Evolutionary conservation across 768 basidiomycete species (phyloP).

Genomic region (Russula ochroleuca): DNA sequence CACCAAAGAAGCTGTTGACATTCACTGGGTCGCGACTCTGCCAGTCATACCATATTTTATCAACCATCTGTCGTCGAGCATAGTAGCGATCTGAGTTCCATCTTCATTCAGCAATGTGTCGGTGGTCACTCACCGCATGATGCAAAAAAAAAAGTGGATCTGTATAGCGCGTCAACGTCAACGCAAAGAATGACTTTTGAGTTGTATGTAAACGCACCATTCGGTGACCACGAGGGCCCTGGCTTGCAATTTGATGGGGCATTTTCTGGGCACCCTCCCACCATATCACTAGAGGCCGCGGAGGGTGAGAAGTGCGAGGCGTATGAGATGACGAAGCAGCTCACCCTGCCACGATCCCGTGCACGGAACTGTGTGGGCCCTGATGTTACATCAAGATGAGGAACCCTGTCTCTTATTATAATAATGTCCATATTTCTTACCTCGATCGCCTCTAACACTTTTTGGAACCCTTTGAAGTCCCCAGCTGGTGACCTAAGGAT

Average conservation of each 20-base stretch:
- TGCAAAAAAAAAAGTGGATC: slow-evolving; percentile 39
- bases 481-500: slow-evolving; percentile 32
- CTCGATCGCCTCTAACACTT: slow-evolving; percentile 32
- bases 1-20: slow-evolving; percentile 33
- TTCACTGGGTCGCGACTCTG: slow-evolving; percentile 32
- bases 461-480: slow-evolving; percentile 36
- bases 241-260: slow-evolving; percentile 30
- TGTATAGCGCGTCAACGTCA: slow-evolving; percentile 15
- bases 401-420: neutral
- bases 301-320: neutral
- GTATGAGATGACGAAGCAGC: neutral
- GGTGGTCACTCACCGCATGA: slow-evolving; percentile 34
- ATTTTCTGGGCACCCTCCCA: slow-evolving; percentile 32
- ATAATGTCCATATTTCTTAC: slow-evolving; percentile 17
- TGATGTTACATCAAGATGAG: slow-evolving; percentile 17
- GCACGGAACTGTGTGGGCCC: slow-evolving; percentile 36
- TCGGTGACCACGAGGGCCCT: slow-evolving; percentile 35
- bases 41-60: slow-evolving; percentile 40
- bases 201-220: slow-evolving; percentile 28
- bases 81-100: neutral
- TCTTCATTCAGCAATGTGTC: no score
- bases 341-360: slow-evolving; percentile 36
- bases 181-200: neutral
- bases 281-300: slow-evolving; percentile 30
- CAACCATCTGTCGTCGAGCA: slow-evolving; percentile 34